Base-by-base conservation (phyloP, 139 green algal genomes). In the Deuterostichococcus epilithicus region DNA sequence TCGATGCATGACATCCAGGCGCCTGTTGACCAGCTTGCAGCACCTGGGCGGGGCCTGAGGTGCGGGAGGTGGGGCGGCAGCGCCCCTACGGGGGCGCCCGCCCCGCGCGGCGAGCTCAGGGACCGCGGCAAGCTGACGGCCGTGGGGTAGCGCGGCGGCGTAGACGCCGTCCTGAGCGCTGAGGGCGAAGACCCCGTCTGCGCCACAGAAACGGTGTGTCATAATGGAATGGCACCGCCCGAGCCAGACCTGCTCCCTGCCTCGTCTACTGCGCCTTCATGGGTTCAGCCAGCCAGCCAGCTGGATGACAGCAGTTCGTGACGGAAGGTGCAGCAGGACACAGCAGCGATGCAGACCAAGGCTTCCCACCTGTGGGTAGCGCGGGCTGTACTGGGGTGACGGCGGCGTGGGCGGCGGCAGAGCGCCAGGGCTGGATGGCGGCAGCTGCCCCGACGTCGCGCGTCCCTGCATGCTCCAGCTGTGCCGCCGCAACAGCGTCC, bases 381-480 rank as follows among this genome's bases (percentile, higher is more conserved):
- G 52, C 18, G 52, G 52, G 52, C 52, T 63, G 52, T 63, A 63
- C 52, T n/a, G 52, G 18, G 52, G 52, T 5, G 52, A 63, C 18
- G 52, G 52, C 52, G 52, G 52, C 52, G 52, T 63, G 3, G 52
- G 65, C 76, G 75, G 34, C 70, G 70, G 34, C 3, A 78, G 72
- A 8, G 63, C 45, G 28, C 75, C 34, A 10, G 68, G 47, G 32
- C 72, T 23, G 42, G 39, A 26, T 8, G 23, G 74, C 20, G 68
- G 38, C 22, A 71, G 75, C 68, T 76, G 75, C 63, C 52, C 30
- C 52, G 52, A 63, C 20, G 52, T 23, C 5, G 65, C 65, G 15
- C 28, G 68, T 4, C 68, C 68, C 34, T 73, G 68, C 35, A 47
- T n/a, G 68, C 68, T 73, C 68, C 68, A 73, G 68, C 68, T 73